These are phyloP conservation scores for Pterocarpus santalinus DNA, from an alignment of 306 rosid species.

Conservation along the genomic window DNA sequence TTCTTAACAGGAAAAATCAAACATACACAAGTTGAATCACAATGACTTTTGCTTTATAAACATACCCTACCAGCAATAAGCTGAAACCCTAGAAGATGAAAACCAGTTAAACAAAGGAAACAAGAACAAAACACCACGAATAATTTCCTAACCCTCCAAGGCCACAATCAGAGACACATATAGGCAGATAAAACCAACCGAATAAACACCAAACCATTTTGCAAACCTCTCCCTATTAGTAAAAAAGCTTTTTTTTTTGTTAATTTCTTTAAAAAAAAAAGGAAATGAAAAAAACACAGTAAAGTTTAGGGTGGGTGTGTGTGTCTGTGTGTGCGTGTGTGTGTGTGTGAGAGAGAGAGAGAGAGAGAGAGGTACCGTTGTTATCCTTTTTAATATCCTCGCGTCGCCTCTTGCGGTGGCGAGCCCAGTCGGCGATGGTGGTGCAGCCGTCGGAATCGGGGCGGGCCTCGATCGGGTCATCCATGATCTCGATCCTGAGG, in stretches of 20 bases:
- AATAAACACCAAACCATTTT: background rate
- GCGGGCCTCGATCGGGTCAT: conserved; percentile 56
- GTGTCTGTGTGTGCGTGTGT: too few relatives aligned
- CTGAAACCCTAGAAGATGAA: conserved; percentile 3
- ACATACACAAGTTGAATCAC: background rate
- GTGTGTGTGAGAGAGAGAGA: background rate
- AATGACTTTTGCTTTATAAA: background rate
- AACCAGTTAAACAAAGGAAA: background rate
- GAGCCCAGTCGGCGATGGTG: conserved; percentile 82
- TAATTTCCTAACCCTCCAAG: background rate
- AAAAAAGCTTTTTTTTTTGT: background rate
- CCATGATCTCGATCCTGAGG: conserved; percentile 80
- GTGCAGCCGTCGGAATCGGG: conserved; percentile 66
- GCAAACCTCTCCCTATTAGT: background rate
- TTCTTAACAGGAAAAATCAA: background rate
- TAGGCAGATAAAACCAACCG: background rate
- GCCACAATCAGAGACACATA: background rate
- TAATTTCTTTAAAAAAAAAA: background rate
- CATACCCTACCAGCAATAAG: background rate
- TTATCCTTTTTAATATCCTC: conserved; percentile 77
- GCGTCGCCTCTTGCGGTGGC: conserved; percentile 77
- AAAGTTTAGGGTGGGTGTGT: background rate
- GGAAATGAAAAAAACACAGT: background rate
- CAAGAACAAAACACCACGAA: background rate
- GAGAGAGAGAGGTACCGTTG: conserved; percentile 44